Base-by-base conservation (phyloP, 78 protist species). In the Parvularia atlantis region DNA sequence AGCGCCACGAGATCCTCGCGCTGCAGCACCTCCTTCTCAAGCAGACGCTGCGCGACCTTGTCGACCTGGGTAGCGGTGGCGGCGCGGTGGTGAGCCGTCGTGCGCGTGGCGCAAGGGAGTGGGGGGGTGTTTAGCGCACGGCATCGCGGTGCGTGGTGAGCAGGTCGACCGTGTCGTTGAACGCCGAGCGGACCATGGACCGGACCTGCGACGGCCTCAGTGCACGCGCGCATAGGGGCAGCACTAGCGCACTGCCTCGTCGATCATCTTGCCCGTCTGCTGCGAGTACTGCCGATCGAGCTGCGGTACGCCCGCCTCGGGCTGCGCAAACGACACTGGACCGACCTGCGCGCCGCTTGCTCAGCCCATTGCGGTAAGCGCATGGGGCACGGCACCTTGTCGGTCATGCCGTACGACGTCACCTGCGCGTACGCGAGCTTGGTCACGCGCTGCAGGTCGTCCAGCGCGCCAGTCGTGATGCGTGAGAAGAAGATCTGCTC, bases 401-500 rank as follows among this genome's bases (percentile, higher is more conserved):
- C 61, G 67, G 57, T 84, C 93, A 92, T 86, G 43, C 97, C 97
- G 26, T 69, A 89, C 16, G 37, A 24, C 0, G 82, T 75, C 30
- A 91, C 83, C 36, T 54, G 52, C 13, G 11, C 22, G 33, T 80
- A 79, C 17, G 93, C 92, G 61, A 85, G 40, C 24, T 16, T 3
- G 26, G 92, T 91, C 14, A 92, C 93, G 56, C 84, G 77, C 24
- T 53, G 73, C 20, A 93, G 68, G 52, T 95, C 98, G 54, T 95
- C 95, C 43, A 50, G 71, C 9, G 98, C 98, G 58, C 97, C 97
- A 6, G 99, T 91, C 22, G 96, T 81, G 35, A 92, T 69, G 61
- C 61, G 50, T 2, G 31, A 66, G 40, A 82, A 53, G 31, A 57
- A 16, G 30, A 71, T 0, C 36, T 73, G 69, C 66, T 92, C 98